Base-by-base conservation (phyloP, 2,329 filamentous ascomycete species). In the Scedosporium minutisporum region DNA sequence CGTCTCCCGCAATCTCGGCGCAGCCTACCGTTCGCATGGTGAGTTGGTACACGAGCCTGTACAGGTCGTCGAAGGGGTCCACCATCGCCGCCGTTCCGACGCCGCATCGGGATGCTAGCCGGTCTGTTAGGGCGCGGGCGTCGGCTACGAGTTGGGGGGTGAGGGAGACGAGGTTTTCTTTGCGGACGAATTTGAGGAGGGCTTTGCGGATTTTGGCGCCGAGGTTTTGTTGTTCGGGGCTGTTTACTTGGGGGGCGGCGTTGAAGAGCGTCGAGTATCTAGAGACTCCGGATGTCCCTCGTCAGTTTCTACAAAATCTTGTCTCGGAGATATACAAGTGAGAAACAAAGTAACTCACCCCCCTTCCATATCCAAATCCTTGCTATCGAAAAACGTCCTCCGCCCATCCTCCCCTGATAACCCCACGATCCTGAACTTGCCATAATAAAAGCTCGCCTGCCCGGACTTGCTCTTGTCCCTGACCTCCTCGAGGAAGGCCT, bases 11-110 rank as follows among this genome's bases (percentile, higher is more conserved):
- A 27, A 86, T 77, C 51, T 86, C 83, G 38, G 78, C 73, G 60
- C 76, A 76, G 6, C 80, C 82, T 1, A 85, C 74, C 4, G 77
- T 80, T 12, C 83, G 77, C 73, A 85, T 83, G 3, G 81, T 85
- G n/a, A 86, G 74, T 67, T 79, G 76, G 69, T 80, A 86, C 1
- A 85, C 75, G 62, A 82, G 72, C 5, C 73, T 69, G 67, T 83
- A 83, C 57, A 85, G 73, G 67, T 75, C 75, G 42, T 82, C 75
- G 66, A 85, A 85, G 0, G 82, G 82, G 65, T 85, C 76, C 6
- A 80, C 79, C 4, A 76, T 69, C 7, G 72, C 72, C 6, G 66
- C 29, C 65, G 61, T n/a, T 51, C 58, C 44, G 63, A 42, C 16
- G 66, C 41, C 27, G 65, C 63, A 27, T 61, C 70, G 66, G 38